Base-by-base conservation (phyloP, 1,139 yeast genomes). In the Suhomyces bribrorum region DNA sequence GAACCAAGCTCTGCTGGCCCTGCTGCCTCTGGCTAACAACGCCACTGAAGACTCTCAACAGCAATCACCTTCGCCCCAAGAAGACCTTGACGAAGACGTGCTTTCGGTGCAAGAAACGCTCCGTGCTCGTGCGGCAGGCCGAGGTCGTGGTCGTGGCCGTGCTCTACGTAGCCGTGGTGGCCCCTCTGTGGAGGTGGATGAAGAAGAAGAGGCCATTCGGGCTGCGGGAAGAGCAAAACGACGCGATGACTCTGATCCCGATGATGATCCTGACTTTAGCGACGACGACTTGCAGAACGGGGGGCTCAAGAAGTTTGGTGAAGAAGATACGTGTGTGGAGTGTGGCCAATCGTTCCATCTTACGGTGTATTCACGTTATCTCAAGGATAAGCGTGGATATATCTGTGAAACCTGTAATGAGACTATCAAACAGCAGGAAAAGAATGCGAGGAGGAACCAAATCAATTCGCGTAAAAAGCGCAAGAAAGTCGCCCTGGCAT, bases 401-500 rank as follows among this genome's bases (percentile, higher is more conserved):
- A 62, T 86, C 16, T 87, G 96, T 61, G 78, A 78, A 18, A 69
- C 70, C 2, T 87, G 96, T 59, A 76, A 82, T 20, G 73, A 69
- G 40, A 56, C 55, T 26, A 64, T 69, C 35, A 66, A 66, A 47
- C 63, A 62, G 31, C 56, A 69, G 31, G 82, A 78, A 45, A 57
- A 69, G 32, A 62, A 69, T 23, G 62, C 69, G 36, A 72, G 73
- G 45, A 73, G 64, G 50, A 79, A 69, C 58, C 83, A 76, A 57
- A 51, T 79, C 20, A 76, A 77, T 41, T 86, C 88, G 11, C 71
- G 95, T 38, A 83, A 82, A 55, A 77, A 77, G 53, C 75, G 95
- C 43, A 86, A 84, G 65, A 80, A 79, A 62, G 69, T 85, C 26
- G 97, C 97, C 0, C 86, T 83, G 43, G 95, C 96, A 2, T 67